Conservation (phyloP, 2,329 filamentous ascomycete species). For the Tolypocladium paradoxum region DNA sequence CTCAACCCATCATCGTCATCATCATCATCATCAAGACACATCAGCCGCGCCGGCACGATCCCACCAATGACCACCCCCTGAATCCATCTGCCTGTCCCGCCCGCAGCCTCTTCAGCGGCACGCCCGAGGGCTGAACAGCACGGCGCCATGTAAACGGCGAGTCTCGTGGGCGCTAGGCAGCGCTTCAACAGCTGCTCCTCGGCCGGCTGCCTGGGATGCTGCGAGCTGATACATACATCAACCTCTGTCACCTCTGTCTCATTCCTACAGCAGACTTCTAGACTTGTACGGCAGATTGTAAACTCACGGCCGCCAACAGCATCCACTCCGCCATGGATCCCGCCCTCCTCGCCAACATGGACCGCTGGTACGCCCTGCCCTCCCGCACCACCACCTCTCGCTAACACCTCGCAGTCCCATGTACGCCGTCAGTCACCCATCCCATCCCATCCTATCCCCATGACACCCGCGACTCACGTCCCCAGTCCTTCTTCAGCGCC, state of each 20-base stretch:
- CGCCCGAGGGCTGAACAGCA: too few relatives aligned
- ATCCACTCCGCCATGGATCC: constrained; percentile 19
- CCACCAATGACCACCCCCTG: neutral
- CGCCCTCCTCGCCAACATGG: constrained; percentile 19
- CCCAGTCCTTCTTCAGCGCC: constrained; percentile 30
- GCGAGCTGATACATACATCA: neutral
- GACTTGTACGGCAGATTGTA: too few relatives aligned
- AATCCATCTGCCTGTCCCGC: neutral
- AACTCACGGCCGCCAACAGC: too few relatives aligned
- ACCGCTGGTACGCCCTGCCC: constrained; percentile 21
- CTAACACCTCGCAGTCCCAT: constrained; percentile 21
- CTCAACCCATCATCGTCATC: too few relatives aligned
- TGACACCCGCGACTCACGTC: neutral
- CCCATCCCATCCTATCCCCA: neutral
- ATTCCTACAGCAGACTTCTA: too few relatives aligned
- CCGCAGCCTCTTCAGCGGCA: too few relatives aligned
- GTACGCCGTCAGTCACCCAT: constrained; percentile 28
- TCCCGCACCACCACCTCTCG: neutral
- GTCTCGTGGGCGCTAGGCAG: neutral
- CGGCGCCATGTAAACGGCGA: neutral
- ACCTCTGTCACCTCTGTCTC: too few relatives aligned
- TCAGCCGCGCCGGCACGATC: neutral
- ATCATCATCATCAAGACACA: too few relatives aligned
- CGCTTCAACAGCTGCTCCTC: too few relatives aligned
- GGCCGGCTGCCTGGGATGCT: too few relatives aligned